Percentiles rank a stretch among this genome's conserved stretches.
phyloP scores from a whole-genome alignment of 2,329 filamentous ascomycete species.

The Grosmannia penicillata region DNA sequence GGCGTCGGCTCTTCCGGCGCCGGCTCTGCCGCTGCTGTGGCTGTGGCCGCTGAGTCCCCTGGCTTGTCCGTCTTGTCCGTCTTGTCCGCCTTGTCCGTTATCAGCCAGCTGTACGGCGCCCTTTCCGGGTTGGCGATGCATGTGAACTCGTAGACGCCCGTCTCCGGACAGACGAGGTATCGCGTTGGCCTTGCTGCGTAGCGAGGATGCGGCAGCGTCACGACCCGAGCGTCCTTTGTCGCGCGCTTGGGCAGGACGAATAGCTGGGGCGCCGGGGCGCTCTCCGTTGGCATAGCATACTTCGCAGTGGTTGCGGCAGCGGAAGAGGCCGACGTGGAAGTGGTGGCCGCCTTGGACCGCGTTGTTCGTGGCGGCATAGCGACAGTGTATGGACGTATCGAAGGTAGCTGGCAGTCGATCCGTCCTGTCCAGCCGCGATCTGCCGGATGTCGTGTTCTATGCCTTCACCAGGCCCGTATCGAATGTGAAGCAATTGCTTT shows the following conservation, averaged over 20 bases:
- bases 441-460: too few relatives aligned
- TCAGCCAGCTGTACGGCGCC: conserved; percentile 46
- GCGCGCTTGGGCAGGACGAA: conserved; percentile 47
- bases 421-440: too few relatives aligned
- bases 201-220: conserved; percentile 46
- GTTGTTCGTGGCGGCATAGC: conserved; percentile 17
- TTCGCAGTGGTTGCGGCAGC: conserved; percentile 19
- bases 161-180: conserved; percentile 47
- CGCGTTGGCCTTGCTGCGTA: conserved; percentile 33
- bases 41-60: too few relatives aligned
- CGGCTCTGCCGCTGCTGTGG: not conserved
- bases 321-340: too few relatives aligned
- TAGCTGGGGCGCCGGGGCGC: conserved; percentile 33
- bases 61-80: not conserved
- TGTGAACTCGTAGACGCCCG: conserved; percentile 52
- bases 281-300: conserved; percentile 25
- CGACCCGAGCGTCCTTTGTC: conserved; percentile 37
- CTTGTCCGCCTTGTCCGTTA: conserved; percentile 14
- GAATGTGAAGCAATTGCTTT: too few relatives aligned
- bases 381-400: conserved; percentile 10
- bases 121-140: conserved; percentile 36
- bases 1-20: not conserved
- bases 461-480: too few relatives aligned
- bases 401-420: not conserved
- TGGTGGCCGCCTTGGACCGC: conserved; percentile 24